Evolutionary conservation across 1,284 basidiomycete genomes (phyloP), one percentile per base, ranked within the genome.

Genomic region (Ustilago hordei): DNA sequence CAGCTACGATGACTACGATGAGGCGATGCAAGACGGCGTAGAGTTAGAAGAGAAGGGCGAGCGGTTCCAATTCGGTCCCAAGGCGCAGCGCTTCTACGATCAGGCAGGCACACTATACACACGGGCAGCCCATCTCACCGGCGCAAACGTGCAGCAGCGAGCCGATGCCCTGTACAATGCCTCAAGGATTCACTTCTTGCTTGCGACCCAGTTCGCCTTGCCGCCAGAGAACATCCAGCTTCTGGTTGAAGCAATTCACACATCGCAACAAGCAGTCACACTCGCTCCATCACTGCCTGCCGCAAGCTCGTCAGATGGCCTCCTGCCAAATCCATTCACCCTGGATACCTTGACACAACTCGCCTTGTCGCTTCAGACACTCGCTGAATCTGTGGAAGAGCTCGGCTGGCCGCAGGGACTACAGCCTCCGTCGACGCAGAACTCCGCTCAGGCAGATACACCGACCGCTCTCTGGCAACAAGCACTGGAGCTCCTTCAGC

Each of bases 41-140:
- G 75, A 80, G 60, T 64, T 71, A 41, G 80, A 81, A 39, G 80
- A 81, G 43, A 80, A 78, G 55, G 80, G 75, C 4, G 80, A 81
- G 52, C 69, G 80, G 11, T 81, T 78, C 47, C 70, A 73, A 11
- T 58, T 79, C 28, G 79, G 80, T 0, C 34, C 60, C 13, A 81
- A 81, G 48, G 80, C 80, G 1, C 67, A 78, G 38, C 72, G 78
- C 41, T 80, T 73, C 67, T 80, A 75, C 55, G 58, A 69, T 2
- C 66, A 74, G 54, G 71, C 78, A 4, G 65, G 60, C 8, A 61
- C 47, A 15, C 60, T 78, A 15, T 80, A 80, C 43, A 17, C 39
- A 8, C 64, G 67, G n/a, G 68, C 78, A 48, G 55, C 60, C 2
- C 39, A 55, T 13, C 69, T 80, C 9, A 60, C 69, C 9, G 52